Evolutionary conservation across 805 yeast genomes (phyloP).

Genomic region (Saccharomycopsis sp.): DNA sequence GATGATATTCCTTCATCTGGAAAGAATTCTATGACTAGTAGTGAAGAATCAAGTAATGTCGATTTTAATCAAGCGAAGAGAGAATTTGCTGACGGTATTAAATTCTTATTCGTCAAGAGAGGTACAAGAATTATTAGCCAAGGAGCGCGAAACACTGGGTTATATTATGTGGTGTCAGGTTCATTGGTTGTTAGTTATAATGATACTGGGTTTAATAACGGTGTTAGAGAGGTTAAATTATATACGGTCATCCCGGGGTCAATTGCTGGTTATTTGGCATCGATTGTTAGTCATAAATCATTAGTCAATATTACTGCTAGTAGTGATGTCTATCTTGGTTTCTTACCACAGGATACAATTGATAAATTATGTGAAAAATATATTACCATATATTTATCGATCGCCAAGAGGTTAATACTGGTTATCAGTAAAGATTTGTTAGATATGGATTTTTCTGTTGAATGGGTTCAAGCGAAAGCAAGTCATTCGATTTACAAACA

Average conservation of each 20-base stretch:
- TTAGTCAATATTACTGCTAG: conserved; percentile 64
- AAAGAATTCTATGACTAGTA: not conserved
- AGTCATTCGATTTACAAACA: conserved; percentile 75
- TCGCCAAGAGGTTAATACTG: conserved; percentile 67
- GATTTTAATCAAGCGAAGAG: conserved; percentile 46
- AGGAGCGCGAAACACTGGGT: conserved; percentile 61
- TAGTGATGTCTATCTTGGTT: conserved; percentile 60
- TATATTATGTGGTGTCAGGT: conserved; percentile 79
- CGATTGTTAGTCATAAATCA: conserved; percentile 72
- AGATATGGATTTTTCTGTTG: conserved; percentile 83
- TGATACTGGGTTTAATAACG: conserved; percentile 25
- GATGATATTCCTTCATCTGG: not conserved
- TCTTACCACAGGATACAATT: conserved; percentile 54
- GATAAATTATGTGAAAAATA: conserved; percentile 66
- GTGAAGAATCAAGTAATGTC: conserved; percentile 18
- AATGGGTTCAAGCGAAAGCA: conserved; percentile 90
- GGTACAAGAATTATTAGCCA: conserved; percentile 56
- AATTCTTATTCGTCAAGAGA: conserved; percentile 45
- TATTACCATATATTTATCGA: conserved; percentile 66
- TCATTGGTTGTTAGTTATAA: conserved; percentile 52
- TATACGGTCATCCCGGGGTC: conserved; percentile 71
- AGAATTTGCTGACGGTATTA: conserved; percentile 54
- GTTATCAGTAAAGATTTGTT: conserved; percentile 60
- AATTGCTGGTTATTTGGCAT: conserved; percentile 79
- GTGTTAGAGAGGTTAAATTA: conserved; percentile 34